Evolutionary conservation across 2,329 filamentous ascomycete species (phyloP).

Genomic region (Cladophialophora chaetospira): DNA sequence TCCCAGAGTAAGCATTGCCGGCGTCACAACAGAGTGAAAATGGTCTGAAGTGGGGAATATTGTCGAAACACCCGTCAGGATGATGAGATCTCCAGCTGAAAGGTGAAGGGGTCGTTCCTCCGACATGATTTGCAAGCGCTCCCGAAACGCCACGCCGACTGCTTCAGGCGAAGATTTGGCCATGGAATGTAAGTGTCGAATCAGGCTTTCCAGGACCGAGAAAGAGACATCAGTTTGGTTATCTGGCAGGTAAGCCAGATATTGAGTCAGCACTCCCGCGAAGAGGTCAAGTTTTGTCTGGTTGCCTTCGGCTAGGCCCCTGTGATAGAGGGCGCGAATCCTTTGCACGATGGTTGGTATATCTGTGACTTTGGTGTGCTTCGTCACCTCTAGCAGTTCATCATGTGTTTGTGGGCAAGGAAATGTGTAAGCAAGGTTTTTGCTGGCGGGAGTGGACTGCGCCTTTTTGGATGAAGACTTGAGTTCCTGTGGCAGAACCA

Average conservation of each 20-base stretch:
- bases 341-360: conserved; percentile 80
- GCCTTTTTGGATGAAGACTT: conserved; percentile 51
- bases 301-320: conserved; percentile 80
- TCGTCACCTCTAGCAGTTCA: conserved; percentile 69
- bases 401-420: conserved; percentile 77
- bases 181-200: conserved; percentile 89
- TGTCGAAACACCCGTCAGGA: conserved; percentile 79
- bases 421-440: conserved; percentile 77
- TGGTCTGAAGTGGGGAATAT: conserved; percentile 96
- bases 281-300: conserved; percentile 73
- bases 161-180: conserved; percentile 80
- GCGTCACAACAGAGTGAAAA: conserved; percentile 93
- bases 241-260: conserved; percentile 61
- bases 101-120: conserved; percentile 55
- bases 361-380: conserved; percentile 63
- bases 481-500: conserved; percentile 50
- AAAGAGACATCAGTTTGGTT: conserved; percentile 54
- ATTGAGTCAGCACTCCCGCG: conserved; percentile 51
- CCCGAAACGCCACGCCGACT: conserved; percentile 75
- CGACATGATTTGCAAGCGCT: conserved; percentile 64
- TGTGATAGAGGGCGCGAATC: conserved; percentile 89
- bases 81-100: conserved; percentile 70
- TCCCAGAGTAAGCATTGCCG: conserved; percentile 80
- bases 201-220: conserved; percentile 71
- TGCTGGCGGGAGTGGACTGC: conserved; percentile 52